Evolutionary conservation across 1,139 yeast species (phyloP), one percentile per base, ranked within the genome.

Genomic region (Kluyveromyces sp.): DNA sequence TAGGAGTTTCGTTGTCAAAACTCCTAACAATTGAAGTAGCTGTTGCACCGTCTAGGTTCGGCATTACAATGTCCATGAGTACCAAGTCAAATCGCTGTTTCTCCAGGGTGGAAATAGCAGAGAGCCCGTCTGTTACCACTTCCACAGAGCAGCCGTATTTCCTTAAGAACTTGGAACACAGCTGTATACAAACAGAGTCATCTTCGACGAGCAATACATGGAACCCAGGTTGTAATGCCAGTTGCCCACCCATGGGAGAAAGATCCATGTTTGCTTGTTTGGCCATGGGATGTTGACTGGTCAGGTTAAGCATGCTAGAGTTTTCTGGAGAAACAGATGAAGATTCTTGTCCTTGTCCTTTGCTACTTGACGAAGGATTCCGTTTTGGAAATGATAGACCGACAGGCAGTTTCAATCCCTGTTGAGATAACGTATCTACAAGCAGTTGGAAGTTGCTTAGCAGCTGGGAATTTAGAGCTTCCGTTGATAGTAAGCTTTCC

Each of bases 121-220:
- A 82, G 20, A 89, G 66, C 0, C 98, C 98, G 66, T 89, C 96
- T 15, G 88, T 83, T 0, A 88, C 96, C 22, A 87, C 87, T 37
- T 94, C 92, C 3, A 89, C 95, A 25, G 87, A 81, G 63, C 96
- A 89, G 1, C 97, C 97, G 60, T 84, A 87, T 57, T 86, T 84
- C 55, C 79, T 77, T 49, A 92, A 65, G 58, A 89, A 86, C 60
- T 84, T 84, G 16, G 84, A 73, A 56, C 92, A 83, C 25, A 83
- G 66, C 54, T 80, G 85, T 42, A 88, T 83, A 54, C 94, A 84
- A 31, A 85, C 88, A 40, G 79, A 78, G 60, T 87, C 95, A 64
- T 87, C 95, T 62, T 87, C 95, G 4, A 87, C 96, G 19, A 87
- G 66, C 36, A 87, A 66, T 1, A 85, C 95, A 60, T 78, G 88